Percentiles rank a stretch among this genome's conserved stretches.
Conservation (phyloP, 1,284 basidiomycete genomes). For the Pseudozyma thailandica region DNA sequence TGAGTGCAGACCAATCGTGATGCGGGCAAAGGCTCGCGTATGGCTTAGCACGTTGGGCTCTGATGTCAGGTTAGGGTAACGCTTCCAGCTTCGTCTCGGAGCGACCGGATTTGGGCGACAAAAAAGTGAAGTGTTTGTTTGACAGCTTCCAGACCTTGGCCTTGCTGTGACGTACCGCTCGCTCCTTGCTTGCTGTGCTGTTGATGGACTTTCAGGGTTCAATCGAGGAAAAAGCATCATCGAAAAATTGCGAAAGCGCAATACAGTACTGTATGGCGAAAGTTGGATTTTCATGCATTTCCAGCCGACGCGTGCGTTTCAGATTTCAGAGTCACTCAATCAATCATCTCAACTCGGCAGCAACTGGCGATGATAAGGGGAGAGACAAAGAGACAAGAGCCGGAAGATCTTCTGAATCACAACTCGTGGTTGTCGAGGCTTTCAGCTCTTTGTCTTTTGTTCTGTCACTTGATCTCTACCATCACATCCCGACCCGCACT, state of each 20-base stretch:
- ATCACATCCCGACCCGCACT: background rate
- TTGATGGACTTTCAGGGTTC: too few species aligned
- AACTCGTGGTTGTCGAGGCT: too few species aligned
- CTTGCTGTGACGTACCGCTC: too few species aligned
- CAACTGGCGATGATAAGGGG: background rate
- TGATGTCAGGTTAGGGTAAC: constrained; percentile 1
- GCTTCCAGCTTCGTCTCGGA: constrained; percentile 11
- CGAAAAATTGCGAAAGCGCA: too few species aligned
- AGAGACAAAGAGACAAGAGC: constrained; percentile 1
- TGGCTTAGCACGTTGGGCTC: background rate
- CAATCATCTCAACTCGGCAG: too few species aligned
- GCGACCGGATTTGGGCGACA: constrained; percentile 4
- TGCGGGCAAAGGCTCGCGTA: background rate
- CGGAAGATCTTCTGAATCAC: constrained; percentile 17
- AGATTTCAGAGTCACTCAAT: too few species aligned
- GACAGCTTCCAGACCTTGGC: too few species aligned
- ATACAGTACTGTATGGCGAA: too few species aligned
- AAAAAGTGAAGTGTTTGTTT: background rate
- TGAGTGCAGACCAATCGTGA: constrained; percentile 10
- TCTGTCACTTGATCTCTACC: background rate
- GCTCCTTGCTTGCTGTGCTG: too few species aligned
- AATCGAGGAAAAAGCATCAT: too few species aligned
- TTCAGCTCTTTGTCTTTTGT: background rate
- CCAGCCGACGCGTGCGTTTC: too few species aligned
- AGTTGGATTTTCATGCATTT: too few species aligned